Evolutionary conservation across 257 asterid genomes (phyloP), one percentile per base, ranked within the genome.

Genomic region (Scutellaria baicalensis): DNA sequence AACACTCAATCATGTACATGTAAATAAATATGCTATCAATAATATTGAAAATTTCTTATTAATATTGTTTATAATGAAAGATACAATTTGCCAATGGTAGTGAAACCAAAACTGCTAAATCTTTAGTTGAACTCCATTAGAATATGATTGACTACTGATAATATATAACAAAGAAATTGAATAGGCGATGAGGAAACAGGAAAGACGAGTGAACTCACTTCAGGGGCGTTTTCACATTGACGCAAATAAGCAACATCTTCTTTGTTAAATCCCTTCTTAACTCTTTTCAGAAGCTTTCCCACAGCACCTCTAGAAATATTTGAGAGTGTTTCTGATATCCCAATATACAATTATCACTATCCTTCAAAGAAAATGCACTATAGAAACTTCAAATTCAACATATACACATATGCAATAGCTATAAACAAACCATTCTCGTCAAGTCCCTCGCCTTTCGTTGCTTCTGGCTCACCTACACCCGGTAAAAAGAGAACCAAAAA

Each of bases 301-400:
- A 87, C 94, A 9, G 86, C 89, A 79, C 73, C 84, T 72, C 86
- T 80, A 7, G 98, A 93, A 68, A 88, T 66, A 43, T 87, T 82
- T 21, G 84, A 64, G 47, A 93, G 95, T 57, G 87, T 83, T 71
- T 84, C 98, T 90, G 88, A 68, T 56, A 72, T 45, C 58, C 40
- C 78, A 82, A 67, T 57, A 68, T 18, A 59, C 27, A 45, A n/a
- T 17, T 9, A 18, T 43, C 66, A 55, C 21, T 43, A 72, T 13
- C 23, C 45, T 52, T 48, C 66, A 79, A 65, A 14, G 13, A 36
- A 21, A 69, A 16, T 14, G 63, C 17, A 54, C 56, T 35, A 45
- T 18, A 60, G 18, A 21, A 31, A 47, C 54, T 54, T 42, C n/a
- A n/a, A n/a, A n/a, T 72, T 75, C 69, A 48, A 39, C 14, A 33